Evolutionary conservation across 257 asterid species (phyloP).

Genomic region (Perilla frutescens): DNA sequence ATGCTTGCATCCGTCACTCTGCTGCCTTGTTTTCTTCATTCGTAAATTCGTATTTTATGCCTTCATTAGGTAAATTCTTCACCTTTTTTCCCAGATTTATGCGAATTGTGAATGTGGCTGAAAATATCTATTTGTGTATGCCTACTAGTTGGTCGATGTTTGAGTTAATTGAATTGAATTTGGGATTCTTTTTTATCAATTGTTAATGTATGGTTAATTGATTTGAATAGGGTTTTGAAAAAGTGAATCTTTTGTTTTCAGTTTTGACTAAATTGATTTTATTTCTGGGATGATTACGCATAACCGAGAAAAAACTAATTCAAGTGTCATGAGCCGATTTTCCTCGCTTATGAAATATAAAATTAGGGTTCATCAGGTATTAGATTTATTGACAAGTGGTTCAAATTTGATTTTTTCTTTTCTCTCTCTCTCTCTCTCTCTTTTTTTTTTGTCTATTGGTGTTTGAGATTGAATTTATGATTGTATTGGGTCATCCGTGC

Average conservation of each 20-base stretch:
- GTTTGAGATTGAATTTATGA: constrained; percentile 8
- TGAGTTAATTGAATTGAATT: background rate
- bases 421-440: too few relatives aligned
- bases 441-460: background rate
- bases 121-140: background rate
- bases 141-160: constrained; percentile 7
- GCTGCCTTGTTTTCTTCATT: constrained; percentile 25
- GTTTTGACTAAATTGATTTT: background rate
- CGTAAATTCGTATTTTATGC: background rate
- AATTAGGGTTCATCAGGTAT: constrained; percentile 31
- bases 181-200: background rate
- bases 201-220: background rate
- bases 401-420: background rate
- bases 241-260: constrained; percentile 4
- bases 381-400: background rate
- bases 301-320: background rate
- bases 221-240: background rate
- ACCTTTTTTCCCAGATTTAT: background rate
- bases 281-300: background rate
- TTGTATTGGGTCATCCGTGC: background rate
- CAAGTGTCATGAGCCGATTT: constrained; percentile 9
- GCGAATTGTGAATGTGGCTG: background rate
- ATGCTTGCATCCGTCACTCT: constrained; percentile 16
- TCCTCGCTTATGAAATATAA: background rate
- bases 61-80: constrained; percentile 5